Evolutionary conservation across 305 asterid genomes (phyloP).

Genomic region (Fraxinus albicans): DNA sequence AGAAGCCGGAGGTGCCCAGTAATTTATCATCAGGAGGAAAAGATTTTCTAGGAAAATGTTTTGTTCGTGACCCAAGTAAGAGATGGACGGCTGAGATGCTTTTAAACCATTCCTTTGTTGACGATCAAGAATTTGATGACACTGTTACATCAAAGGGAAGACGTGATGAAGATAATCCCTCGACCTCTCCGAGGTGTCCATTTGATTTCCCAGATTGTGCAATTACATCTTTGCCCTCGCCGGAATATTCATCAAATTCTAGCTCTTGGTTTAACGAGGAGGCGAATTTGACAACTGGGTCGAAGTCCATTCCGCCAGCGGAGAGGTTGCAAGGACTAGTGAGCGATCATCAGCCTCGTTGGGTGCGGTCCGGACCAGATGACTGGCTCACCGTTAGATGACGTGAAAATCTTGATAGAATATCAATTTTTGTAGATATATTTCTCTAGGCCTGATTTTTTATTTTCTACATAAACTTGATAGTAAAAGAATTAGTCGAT

Average conservation of each 20-base stretch:
- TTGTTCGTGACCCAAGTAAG: slow-evolving; percentile 42
- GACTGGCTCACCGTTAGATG: slow-evolving; percentile 44
- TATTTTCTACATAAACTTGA: background rate
- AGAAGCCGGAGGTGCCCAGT: slow-evolving; percentile 56
- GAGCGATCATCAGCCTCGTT: slow-evolving; percentile 13
- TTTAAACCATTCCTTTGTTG: slow-evolving; percentile 49
- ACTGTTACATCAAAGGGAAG: slow-evolving; percentile 25
- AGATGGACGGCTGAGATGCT: slow-evolving; percentile 99
- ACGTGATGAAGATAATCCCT: background rate
- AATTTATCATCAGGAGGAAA: slow-evolving; percentile 55
- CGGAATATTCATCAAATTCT: slow-evolving; percentile 25
- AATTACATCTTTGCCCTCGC: slow-evolving; percentile 35
- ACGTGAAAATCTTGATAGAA: slow-evolving; percentile 8
- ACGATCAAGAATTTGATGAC: slow-evolving; percentile 7
- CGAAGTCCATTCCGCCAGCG: slow-evolving; percentile 28
- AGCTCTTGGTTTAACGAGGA: background rate
- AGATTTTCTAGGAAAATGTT: slow-evolving; percentile 55
- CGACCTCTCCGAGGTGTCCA: slow-evolving; percentile 65
- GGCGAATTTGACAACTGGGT: background rate
- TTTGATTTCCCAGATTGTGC: slow-evolving; percentile 71
- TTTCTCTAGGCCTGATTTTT: slow-evolving; percentile 10
- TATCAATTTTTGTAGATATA: slow-evolving; percentile 11
- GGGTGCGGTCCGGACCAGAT: slow-evolving; percentile 19
- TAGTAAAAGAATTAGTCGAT: background rate
- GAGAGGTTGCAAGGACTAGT: slow-evolving; percentile 27